These are phyloP conservation scores for Curvularia verruculosa DNA, from an alignment of 2,329 filamentous ascomycete genomes.

Conservation along the genomic window DNA sequence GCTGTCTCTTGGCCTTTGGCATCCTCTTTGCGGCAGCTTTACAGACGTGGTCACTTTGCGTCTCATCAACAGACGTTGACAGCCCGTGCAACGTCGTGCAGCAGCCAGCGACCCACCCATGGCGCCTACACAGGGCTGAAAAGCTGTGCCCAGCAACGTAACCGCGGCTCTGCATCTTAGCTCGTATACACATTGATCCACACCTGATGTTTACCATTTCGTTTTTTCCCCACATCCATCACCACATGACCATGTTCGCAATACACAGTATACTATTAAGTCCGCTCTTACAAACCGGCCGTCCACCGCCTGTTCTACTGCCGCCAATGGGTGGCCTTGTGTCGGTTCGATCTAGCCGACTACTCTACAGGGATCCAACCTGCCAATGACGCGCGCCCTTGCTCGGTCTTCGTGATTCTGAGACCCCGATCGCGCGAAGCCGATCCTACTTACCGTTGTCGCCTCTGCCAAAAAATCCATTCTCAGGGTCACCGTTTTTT, in stretches of 20 bases:
- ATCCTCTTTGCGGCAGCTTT: neutral
- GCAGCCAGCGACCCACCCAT: neutral
- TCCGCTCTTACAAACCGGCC: neutral
- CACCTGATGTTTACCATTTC: neutral
- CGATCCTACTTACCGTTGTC: conserved; percentile 2
- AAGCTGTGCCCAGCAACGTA: neutral
- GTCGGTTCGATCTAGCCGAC: conserved; percentile 14
- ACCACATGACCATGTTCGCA: neutral
- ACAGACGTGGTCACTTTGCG: neutral
- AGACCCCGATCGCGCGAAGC: conserved; percentile 8
- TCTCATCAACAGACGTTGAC: neutral
- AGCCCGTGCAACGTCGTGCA: conserved; percentile 6
- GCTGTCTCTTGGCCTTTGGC: neutral
- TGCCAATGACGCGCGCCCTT: conserved; percentile 10
- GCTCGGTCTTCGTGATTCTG: conserved; percentile 11
- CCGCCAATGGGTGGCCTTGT: neutral
- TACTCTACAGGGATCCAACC: conserved; percentile 9
- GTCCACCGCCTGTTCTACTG: neutral
- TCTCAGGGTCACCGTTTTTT: neutral
- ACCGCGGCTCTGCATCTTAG: neutral
- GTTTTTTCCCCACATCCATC: neutral
- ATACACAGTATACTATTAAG: neutral
- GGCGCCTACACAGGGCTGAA: conserved; percentile 5
- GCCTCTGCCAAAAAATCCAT: conserved; percentile 2
- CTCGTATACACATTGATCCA: neutral